These are phyloP conservation scores for Epichloe hybrida DNA, from an alignment of 2,329 filamentous ascomycete genomes.

Conservation along the genomic window DNA sequence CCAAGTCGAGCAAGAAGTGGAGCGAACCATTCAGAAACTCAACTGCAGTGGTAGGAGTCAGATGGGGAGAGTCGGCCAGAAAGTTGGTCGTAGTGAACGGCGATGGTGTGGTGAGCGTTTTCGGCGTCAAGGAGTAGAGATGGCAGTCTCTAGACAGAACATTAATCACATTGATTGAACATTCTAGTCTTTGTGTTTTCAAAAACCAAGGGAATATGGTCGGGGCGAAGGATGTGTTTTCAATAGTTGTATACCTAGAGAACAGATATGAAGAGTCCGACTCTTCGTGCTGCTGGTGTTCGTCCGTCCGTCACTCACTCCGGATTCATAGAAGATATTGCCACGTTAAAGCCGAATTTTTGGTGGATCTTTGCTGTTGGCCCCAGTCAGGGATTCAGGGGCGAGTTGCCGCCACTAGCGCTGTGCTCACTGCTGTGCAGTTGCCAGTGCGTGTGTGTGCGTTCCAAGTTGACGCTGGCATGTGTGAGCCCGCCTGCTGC, in stretches of 20 bases:
- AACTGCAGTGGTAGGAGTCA: slow-evolving; percentile 56
- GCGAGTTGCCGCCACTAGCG: not conserved
- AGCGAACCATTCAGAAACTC: slow-evolving; percentile 70
- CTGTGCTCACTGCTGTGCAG: not conserved
- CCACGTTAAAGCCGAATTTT: not conserved
- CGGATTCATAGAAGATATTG: not conserved
- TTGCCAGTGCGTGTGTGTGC: not conserved
- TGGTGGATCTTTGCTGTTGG: not conserved
- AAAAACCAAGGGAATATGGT: not conserved
- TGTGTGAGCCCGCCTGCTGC: not conserved
- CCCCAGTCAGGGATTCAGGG: not conserved
- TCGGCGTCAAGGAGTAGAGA: slow-evolving; percentile 39
- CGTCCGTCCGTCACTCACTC: not conserved
- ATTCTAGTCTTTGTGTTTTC: not conserved
- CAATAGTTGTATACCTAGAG: slow-evolving; percentile 1
- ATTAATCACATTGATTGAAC: not conserved
- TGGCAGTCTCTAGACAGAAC: not conserved
- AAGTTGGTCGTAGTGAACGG: slow-evolving; percentile 61
- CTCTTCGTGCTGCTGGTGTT: not conserved
- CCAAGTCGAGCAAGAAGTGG: slow-evolving; percentile 79
- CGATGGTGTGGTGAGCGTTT: slow-evolving; percentile 62
- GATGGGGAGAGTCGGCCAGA: slow-evolving; percentile 65
- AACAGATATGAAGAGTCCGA: not conserved
- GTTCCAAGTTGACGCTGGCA: not conserved
- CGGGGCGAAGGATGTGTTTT: not conserved